Evolutionary conservation across 2,329 filamentous ascomycete species (phyloP).

Genomic region (Monosporascus ibericus): DNA sequence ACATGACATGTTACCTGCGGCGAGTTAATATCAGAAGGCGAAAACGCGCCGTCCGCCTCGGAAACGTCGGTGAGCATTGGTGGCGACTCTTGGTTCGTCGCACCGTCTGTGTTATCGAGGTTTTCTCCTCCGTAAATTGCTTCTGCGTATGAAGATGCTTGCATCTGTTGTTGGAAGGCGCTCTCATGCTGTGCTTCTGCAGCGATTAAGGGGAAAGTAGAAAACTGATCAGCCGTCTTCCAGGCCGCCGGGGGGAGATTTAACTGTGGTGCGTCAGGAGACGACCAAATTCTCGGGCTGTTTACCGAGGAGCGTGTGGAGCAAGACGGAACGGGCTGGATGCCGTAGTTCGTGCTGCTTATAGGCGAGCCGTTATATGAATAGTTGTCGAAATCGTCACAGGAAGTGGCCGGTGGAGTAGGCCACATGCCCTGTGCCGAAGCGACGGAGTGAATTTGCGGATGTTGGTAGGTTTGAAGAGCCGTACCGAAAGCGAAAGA

Average conservation of each 20-base stretch:
- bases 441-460: constrained; percentile 15
- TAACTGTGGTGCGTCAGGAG: constrained; percentile 11
- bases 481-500: constrained; percentile 3
- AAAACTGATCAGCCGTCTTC: constrained; percentile 5
- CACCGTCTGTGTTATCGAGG: constrained; percentile 2
- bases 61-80: constrained; percentile 2
- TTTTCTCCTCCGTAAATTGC: constrained; percentile 1
- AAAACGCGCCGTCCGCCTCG: constrained; percentile 2
- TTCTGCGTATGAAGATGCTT: constrained; percentile 1
- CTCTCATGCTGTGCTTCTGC: constrained; percentile 8
- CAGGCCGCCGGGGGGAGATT: constrained; percentile 9
- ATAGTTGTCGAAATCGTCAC: constrained; percentile 32
- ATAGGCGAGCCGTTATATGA: constrained; percentile 29
- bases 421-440: constrained; percentile 23
- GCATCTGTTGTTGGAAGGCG: constrained; percentile 7
- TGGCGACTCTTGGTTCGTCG: constrained; percentile 6
- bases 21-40: constrained; percentile 3
- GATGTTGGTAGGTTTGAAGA: constrained; percentile 10
- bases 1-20: constrained; percentile 2
- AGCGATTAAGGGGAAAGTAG: constrained; percentile 4
- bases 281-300: constrained; percentile 27
- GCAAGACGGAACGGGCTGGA: constrained; percentile 3
- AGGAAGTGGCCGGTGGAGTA: constrained; percentile 29
- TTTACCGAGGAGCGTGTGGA: constrained; percentile 6
- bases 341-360: constrained; percentile 6